Conservation (phyloP, 331 rosid genomes). For the Phaseolus coccineus region DNA sequence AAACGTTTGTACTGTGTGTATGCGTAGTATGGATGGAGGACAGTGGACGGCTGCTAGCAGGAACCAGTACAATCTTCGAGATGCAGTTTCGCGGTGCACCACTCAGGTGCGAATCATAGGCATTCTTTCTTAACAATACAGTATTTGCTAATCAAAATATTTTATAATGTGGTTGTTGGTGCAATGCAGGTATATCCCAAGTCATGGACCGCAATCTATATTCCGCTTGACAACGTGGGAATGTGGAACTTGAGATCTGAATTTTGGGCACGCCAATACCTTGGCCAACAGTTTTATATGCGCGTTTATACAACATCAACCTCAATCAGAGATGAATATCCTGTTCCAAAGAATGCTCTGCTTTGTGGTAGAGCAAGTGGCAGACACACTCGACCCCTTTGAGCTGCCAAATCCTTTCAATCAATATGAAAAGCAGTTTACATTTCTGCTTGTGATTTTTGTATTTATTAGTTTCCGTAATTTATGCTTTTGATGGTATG, state of each 20-base stretch:
- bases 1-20: neutral
- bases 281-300: conserved; percentile 90
- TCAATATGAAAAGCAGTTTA: conserved; percentile 40
- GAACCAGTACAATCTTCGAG: conserved; percentile 82
- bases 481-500: neutral
- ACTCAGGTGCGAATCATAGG: conserved; percentile 62
- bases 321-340: conserved; percentile 90
- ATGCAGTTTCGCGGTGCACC: conserved; percentile 89
- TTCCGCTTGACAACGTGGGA: conserved; percentile 92
- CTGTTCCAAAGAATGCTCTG: conserved; percentile 92
- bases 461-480: conserved; percentile 26
- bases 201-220: conserved; percentile 89
- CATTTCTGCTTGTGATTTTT: conserved; percentile 45
- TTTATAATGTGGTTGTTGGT: conserved; percentile 4
- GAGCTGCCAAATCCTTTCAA: conserved; percentile 38
- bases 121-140: too few species aligned
- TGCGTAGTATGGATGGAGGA: conserved; percentile 92
- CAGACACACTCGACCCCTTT: conserved; percentile 90
- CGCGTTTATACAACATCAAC: conserved; percentile 84
- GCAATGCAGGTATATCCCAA: conserved; percentile 86
- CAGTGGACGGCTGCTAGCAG: conserved; percentile 77
- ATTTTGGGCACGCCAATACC: conserved; percentile 97
- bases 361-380: conserved; percentile 93
- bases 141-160: neutral
- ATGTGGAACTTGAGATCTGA: conserved; percentile 98